Evolutionary conservation across 768 basidiomycete genomes (phyloP), one percentile per base, ranked within the genome.

Genomic region (Tylopilus felleus): DNA sequence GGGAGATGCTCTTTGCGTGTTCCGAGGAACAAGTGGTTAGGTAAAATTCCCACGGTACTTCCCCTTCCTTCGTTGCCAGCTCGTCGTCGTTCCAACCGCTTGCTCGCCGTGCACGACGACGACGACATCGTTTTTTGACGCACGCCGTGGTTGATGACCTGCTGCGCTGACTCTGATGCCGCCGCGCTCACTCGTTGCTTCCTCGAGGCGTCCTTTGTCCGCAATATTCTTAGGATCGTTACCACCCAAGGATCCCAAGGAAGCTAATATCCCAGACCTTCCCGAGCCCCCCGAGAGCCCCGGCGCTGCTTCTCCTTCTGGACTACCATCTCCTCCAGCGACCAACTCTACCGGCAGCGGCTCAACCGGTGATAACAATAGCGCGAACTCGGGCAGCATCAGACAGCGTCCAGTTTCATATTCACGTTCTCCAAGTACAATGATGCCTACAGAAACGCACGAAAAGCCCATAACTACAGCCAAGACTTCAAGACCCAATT

Each of bases 271-370:
- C 19, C 87, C 88, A 4, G 84, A 86, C 61, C 78, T 89, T 41
- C 86, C 86, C 47, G 84, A 84, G 57, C 85, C 84, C 4, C 83
- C 85, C 36, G 68, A 70, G n/a, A 86, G 83, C 57, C 84, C 85
- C 12, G 75, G 73, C 22, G 71, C 77, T 31, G 68, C 76, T 53
- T 77, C 83, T 5, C 67, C 76, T 52, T 88, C 87, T 6, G 89
- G 90, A 7, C 68, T 92, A 6, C 90, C 90, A 1, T 90, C 88
- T 22, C 90, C 90, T 0, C 90, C 90, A 40, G 89, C 88, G 25
- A 89, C 90, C 19, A 91, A 90, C 65, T 91, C 89, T 12, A 90
- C 88, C 2, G 88, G 86, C 31, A 90, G 88, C 67, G 86, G 87
- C 35, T 88, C 87, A 61, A 84, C 81, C 5, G 85, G 84, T 40